phyloP scores from a whole-genome alignment of 2,329 filamentous ascomycete species.

The Botryotinia narcissicola region DNA sequence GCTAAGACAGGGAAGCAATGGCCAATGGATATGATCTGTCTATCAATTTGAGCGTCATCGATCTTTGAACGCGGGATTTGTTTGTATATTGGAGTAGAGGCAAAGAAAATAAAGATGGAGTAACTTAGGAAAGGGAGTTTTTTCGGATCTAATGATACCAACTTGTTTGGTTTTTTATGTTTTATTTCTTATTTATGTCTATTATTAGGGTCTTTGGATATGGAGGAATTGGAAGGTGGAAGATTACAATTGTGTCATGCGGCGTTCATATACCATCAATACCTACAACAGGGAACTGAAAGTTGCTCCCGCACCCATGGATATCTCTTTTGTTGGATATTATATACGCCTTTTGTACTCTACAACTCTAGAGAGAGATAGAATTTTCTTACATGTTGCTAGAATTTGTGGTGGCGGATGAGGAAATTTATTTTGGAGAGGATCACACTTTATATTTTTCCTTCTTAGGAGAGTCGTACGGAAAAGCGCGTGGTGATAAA shows the following conservation, averaged over 20 bases:
- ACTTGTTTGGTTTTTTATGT: not conserved
- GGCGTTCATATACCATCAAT: not conserved
- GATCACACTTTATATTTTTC: not conserved
- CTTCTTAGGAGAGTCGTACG: not conserved
- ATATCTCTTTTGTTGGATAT: not conserved
- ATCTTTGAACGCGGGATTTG: not conserved
- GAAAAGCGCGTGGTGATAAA: not conserved
- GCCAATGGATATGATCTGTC: not conserved
- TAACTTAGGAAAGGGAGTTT: not conserved
- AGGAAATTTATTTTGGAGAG: not conserved
- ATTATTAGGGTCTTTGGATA: not conserved
- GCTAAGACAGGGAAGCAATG: not conserved
- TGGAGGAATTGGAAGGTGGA: not conserved
- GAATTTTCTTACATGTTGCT: not conserved
- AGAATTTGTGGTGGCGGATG: not conserved
- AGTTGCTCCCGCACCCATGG: too few relatives aligned
- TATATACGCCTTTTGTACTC: not conserved
- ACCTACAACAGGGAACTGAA: too few relatives aligned
- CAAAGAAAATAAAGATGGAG: not conserved
- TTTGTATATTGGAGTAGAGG: not conserved
- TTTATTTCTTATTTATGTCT: not conserved
- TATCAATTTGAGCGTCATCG: not conserved
- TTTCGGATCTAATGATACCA: constrained; percentile 5
- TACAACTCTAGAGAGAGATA: not conserved
- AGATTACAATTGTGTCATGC: not conserved